Conservation (phyloP, 306 rosid genomes). For the Sindora glabra region DNA sequence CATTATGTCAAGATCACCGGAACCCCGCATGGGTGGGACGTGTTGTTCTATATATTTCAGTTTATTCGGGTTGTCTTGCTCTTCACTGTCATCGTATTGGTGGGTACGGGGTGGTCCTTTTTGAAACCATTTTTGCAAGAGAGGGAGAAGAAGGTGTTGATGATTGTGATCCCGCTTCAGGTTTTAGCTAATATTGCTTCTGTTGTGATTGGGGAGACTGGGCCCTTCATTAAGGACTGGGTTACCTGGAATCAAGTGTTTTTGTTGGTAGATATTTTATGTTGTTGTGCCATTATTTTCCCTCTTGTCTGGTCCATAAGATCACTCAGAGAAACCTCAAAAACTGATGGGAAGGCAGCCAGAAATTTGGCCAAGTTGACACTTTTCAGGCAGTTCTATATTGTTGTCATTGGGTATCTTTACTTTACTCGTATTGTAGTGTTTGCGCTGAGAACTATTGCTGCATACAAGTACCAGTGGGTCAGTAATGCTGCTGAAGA, state of each 20-base stretch:
- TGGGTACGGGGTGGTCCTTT: conserved; percentile 92
- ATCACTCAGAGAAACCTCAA: conserved; percentile 73
- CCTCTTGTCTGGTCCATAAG: conserved; percentile 94
- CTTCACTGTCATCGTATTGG: conserved; percentile 68
- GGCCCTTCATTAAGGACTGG: conserved; percentile 91
- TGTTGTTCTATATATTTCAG: conserved; percentile 80
- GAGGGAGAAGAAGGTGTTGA: conserved; percentile 79
- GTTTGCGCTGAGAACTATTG: conserved; percentile 79
- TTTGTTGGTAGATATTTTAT: conserved; percentile 81
- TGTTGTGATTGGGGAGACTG: conserved; percentile 83
- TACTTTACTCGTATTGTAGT: conserved; percentile 79
- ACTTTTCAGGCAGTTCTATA: conserved; percentile 82
- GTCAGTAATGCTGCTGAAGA: conserved; percentile 90
- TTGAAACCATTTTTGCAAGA: conserved; percentile 79
- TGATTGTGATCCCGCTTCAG: conserved; percentile 87
- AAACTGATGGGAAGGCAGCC: conserved; percentile 87
- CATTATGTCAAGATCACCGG: conserved; percentile 77
- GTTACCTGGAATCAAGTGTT: conserved; percentile 93
- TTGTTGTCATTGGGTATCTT: conserved; percentile 82
- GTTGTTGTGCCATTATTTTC: conserved; percentile 89
- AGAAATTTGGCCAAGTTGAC: conserved; percentile 74
- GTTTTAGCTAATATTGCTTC: conserved; percentile 83
- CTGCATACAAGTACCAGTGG: conserved; percentile 93
- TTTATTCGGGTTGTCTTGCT: conserved; percentile 71
- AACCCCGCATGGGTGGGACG: conserved; percentile 92